Evolutionary conservation across 2,329 filamentous ascomycete genomes (phyloP).

Genomic region (Elsinoe necatrix): DNA sequence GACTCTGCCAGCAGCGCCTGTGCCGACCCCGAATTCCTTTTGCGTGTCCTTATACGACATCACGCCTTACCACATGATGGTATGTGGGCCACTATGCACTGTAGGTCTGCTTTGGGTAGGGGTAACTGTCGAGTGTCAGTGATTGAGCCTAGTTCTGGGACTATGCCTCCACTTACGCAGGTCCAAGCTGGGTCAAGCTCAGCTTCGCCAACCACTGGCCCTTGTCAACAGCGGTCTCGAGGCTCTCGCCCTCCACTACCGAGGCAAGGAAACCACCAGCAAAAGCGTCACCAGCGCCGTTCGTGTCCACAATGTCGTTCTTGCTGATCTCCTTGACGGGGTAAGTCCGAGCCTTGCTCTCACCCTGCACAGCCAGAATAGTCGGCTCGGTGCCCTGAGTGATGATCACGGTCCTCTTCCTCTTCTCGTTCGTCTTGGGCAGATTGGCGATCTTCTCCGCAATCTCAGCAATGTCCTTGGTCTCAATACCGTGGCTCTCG

Average conservation of each 20-base stretch:
- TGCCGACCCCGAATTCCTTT: background rate
- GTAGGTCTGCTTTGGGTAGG: constrained; percentile 33
- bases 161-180: constrained; percentile 61
- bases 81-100: constrained; percentile 18
- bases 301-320: constrained; percentile 86
- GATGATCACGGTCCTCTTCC: constrained; percentile 78
- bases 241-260: constrained; percentile 71
- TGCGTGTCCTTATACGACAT: background rate
- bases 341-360: constrained; percentile 60
- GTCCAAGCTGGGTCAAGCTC: constrained; percentile 90
- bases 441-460: constrained; percentile 76
- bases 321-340: constrained; percentile 70
- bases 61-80: background rate
- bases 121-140: constrained; percentile 24
- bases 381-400: constrained; percentile 93
- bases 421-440: constrained; percentile 83
- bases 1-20: constrained; percentile 14
- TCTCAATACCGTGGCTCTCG: constrained; percentile 64
- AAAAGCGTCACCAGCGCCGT: constrained; percentile 91
- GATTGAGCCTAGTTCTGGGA: background rate
- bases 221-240: constrained; percentile 75
- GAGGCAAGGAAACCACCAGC: constrained; percentile 90
- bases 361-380: constrained; percentile 61
- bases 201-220: constrained; percentile 93
- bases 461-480: constrained; percentile 73